These are phyloP conservation scores for Priceomyces castillae DNA, from an alignment of 805 yeast genomes.

Conservation along the genomic window DNA sequence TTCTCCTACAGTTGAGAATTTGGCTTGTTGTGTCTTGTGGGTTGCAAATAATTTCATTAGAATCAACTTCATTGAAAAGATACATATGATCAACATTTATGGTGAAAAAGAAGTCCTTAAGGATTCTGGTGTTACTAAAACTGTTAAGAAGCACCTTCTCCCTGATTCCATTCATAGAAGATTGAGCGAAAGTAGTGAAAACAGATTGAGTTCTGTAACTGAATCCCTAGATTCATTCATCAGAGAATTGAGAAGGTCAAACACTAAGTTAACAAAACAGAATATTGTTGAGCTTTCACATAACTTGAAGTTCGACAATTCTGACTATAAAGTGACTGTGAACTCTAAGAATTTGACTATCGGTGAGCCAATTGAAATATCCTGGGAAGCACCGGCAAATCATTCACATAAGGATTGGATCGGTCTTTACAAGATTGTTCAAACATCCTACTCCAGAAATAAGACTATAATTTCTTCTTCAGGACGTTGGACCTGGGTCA, in stretches of 20 bases:
- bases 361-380: slow-evolving; percentile 54
- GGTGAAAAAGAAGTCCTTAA: slow-evolving; percentile 60
- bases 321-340: slow-evolving; percentile 31
- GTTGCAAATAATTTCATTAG: slow-evolving; percentile 62
- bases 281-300: slow-evolving; percentile 40
- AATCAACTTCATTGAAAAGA: slow-evolving; percentile 69
- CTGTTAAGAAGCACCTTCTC: slow-evolving; percentile 39
- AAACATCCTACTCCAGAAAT: slow-evolving; percentile 53
- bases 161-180: slow-evolving; percentile 38
- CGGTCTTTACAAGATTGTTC: slow-evolving; percentile 65
- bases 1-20: slow-evolving; percentile 47
- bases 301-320: slow-evolving; percentile 35
- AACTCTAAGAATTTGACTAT: slow-evolving; percentile 17
- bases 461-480: slow-evolving; percentile 59
- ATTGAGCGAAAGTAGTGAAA: slow-evolving; percentile 18
- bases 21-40: slow-evolving; percentile 57
- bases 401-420: slow-evolving; percentile 66
- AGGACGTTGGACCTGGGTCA: slow-evolving; percentile 61
- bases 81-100: slow-evolving; percentile 73
- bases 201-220: slow-evolving; percentile 37
- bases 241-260: slow-evolving; percentile 37
- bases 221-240: slow-evolving; percentile 48
- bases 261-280: slow-evolving; percentile 30
- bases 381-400: slow-evolving; percentile 52
- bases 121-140: slow-evolving; percentile 49